Conservation (phyloP, 768 basidiomycete genomes). For the Hygrocybe coccinea region DNA sequence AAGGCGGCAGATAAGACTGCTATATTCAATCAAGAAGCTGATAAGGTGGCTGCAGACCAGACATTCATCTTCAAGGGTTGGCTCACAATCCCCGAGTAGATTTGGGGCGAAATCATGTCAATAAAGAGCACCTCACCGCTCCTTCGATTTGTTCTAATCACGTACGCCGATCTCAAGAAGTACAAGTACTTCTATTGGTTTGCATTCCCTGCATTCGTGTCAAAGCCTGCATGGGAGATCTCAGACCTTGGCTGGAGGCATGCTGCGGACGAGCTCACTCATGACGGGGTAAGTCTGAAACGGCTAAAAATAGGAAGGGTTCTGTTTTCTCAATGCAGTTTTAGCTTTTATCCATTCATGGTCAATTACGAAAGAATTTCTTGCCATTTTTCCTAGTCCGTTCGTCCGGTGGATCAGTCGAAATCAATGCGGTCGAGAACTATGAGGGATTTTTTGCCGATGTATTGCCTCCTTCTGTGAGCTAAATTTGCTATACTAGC, state of each 20-base stretch:
- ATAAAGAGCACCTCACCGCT: constrained; percentile 53
- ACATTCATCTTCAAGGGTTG: background rate
- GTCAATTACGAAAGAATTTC: no score
- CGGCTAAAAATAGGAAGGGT: background rate
- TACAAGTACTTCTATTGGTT: constrained; percentile 99
- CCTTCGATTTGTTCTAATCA: constrained; percentile 81
- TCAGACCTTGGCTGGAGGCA: constrained; percentile 55
- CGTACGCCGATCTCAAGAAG: constrained; percentile 96
- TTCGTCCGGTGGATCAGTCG: constrained; percentile 16
- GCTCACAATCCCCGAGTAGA: constrained; percentile 35
- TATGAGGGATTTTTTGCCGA: constrained; percentile 54
- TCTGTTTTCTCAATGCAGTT: no score
- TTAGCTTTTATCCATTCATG: background rate
- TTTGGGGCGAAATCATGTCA: constrained; percentile 59
- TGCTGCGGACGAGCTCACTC: constrained; percentile 43
- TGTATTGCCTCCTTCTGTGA: constrained; percentile 30
- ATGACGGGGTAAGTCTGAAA: constrained; percentile 34
- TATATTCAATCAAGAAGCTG: constrained; percentile 73
- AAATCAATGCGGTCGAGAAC: constrained; percentile 51
- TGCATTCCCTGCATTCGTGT: constrained; percentile 86
- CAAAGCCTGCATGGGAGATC: constrained; percentile 90
- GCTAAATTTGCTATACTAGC: no score
- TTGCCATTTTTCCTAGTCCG: no score
- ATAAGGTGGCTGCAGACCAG: constrained; percentile 47
- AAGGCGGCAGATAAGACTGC: constrained; percentile 82